These are phyloP conservation scores for Phalaenopsis equestris DNA, from an alignment of 106 monocot species.

Conservation along the genomic window DNA sequence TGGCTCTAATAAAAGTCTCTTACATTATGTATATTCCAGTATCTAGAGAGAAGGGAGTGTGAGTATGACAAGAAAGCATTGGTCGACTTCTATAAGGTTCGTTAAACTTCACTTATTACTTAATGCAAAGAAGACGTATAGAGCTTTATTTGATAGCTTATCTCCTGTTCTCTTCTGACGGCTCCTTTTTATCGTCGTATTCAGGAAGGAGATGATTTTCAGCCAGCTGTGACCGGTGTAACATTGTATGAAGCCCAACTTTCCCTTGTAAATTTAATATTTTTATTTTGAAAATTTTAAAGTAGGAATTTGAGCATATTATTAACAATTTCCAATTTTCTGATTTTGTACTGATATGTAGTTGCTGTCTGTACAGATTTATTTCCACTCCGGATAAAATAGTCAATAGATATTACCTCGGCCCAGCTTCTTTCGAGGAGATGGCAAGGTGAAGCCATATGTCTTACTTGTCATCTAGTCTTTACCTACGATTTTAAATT, in stretches of 20 bases:
- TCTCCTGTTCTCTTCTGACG: neutral
- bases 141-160: neutral
- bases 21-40: slow-evolving; percentile 32
- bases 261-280: neutral
- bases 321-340: neutral
- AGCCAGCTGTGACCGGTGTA: slow-evolving; percentile 53
- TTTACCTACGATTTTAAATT: too few relatives aligned
- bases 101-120: neutral
- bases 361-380: slow-evolving; percentile 29
- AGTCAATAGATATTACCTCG: slow-evolving; percentile 64
- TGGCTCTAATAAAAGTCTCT: neutral
- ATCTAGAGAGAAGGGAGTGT: slow-evolving; percentile 81
- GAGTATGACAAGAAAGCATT: slow-evolving; percentile 72
- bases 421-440: slow-evolving; percentile 72
- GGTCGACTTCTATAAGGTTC: slow-evolving; percentile 68
- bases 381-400: slow-evolving; percentile 51
- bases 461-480: neutral
- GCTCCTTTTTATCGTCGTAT: neutral
- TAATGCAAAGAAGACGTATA: neutral
- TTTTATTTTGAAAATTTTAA: neutral
- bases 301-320: too few relatives aligned
- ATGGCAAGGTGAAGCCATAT: slow-evolving; percentile 50
- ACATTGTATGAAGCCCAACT: slow-evolving; percentile 42
- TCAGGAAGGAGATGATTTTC: slow-evolving; percentile 38
- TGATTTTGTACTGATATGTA: neutral